Base-by-base conservation (phyloP, 306 rosid genomes). In the Fragaria iinumae region DNA sequence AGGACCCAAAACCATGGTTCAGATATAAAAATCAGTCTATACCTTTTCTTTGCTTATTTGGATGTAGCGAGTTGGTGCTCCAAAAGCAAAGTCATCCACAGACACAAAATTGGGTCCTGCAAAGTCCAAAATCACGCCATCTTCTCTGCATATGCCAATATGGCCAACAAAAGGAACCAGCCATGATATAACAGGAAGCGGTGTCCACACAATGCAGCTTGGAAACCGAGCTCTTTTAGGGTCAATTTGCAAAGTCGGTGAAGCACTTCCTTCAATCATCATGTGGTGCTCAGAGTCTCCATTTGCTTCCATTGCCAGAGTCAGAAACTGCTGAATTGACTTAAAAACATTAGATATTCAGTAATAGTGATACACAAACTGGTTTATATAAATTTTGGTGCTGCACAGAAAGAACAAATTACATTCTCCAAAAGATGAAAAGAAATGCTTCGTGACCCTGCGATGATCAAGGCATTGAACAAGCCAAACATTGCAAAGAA, bases 141-240 rank as follows among this genome's bases (percentile, higher is more conserved):
- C 99, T 85, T 96, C 98, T 80, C 98, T 89, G 86, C 96, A 91
- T 67, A 96, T 96, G 75, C 98, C 99, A 69, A 92, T 81, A 83
- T 96, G 99, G 69, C 99, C 99, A 38, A 96, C 87, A 78, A 90
- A 92, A 80, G 99, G 97, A 85, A 96, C 69, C 77, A 96, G 81
- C 97, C 99, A 96, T 0, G 99, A 92, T 70, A 96, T 85, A 62
- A 92, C 89, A 52, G 98, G 99, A 88, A 96, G 92, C 73, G 97
- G 98, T 23, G 99, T 87, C 99, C 99, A 96, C 78, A 96, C 99
- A 78, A 96, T 79, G 75, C 93, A 92, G 82, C 93, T 86, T 1
- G 99, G 99, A 82, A 96, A 96, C 73, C 98, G 89, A 57, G 93
- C 84, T 74, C 82, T 84, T 73, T 65, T 85, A 0, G 93, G 97